Evolutionary conservation across 106 monocot genomes (phyloP), one percentile per base, ranked within the genome.

Genomic region (Amphibolis antarctica): DNA sequence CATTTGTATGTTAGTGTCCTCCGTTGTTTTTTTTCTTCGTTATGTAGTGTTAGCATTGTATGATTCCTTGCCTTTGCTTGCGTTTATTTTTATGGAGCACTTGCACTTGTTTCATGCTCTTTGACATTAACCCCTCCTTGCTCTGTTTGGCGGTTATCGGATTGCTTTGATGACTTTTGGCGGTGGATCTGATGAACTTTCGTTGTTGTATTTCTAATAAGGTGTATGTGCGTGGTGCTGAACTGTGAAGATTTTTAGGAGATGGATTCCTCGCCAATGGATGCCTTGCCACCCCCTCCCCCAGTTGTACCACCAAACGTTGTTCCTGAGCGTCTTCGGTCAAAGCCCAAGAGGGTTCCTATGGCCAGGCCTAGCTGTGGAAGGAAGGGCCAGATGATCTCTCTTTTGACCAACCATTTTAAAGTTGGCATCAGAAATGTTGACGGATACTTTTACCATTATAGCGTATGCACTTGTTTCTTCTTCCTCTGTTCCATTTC

Each of bases 391-490:
- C 82, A 81, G 29, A 42, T 62, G 0, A 79, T 87, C 28, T 21
- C 67, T 1, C 76, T 98, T 5, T 9, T 82, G 0, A 74, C 86
- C 9, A 98, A 98, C 61, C 96, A 98, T 57, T 98, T 79, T 45
- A 76, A 68, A 54, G 89, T 89, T 58, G 58, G 76, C 42, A 67
- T 87, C 0, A 24, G 67, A 1, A 77, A 74, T 53, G 71, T 80
- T 14, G 80, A 87, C 18, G 76, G 82, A 14, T 65, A 71, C 44
- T 98, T 98, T 36, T 86, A 69, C 45, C 96, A 98, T 42, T 98
- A 98, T 51, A 90, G 86, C 71, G 96, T 98, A 80, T 59, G 78
- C 5, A 17, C 18, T 21, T 15, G 15, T 45, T 64, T 49, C 11
- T 47, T 47, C 48, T 64, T 4, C 9, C 36, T 13, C 25, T 56